phyloP scores from a whole-genome alignment of 495 filamentous ascomycete species.

The Hypoxylon perforatum region DNA sequence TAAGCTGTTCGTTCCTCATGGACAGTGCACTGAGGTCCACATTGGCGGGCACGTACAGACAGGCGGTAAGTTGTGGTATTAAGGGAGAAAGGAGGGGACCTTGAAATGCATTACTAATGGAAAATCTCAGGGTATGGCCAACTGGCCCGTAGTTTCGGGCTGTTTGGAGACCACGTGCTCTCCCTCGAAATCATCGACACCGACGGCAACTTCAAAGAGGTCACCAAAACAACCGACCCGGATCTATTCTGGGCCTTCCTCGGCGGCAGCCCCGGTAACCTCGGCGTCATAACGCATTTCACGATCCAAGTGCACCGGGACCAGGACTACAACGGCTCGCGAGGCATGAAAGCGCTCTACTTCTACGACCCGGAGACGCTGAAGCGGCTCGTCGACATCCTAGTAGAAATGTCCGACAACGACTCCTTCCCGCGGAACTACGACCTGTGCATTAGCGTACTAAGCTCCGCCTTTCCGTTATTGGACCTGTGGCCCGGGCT shows the following conservation, averaged over 20 bases:
- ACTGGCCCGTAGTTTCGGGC: conserved; percentile 53
- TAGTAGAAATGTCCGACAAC: conserved; percentile 55
- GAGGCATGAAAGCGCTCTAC: conserved; percentile 49
- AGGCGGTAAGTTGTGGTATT: conserved; percentile 45
- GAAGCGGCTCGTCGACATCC: conserved; percentile 46
- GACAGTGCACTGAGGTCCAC: conserved; percentile 55
- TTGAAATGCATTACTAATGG: conserved; percentile 2
- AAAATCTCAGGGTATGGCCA: conserved; percentile 49
- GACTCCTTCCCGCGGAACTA: conserved; percentile 55
- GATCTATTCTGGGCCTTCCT: conserved; percentile 56
- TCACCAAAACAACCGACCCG: conserved; percentile 49
- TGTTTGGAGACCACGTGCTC: conserved; percentile 55
- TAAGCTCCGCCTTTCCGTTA: conserved; percentile 50
- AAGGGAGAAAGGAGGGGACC: too few species aligned
- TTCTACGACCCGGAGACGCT: conserved; percentile 47
- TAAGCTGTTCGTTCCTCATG: conserved; percentile 54
- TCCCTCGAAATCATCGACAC: conserved; percentile 54
- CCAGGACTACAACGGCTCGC: conserved; percentile 49
- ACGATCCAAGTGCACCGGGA: conserved; percentile 54
- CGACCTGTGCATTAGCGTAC: conserved; percentile 53
- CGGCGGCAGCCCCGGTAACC: conserved; percentile 58
- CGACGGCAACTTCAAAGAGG: conserved; percentile 48
- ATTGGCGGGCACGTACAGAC: conserved; percentile 57
- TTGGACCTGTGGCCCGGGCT: conserved; percentile 47
- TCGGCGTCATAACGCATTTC: conserved; percentile 56